Base-by-base conservation (phyloP, 139 green algal genomes). In the Chara braunii region DNA sequence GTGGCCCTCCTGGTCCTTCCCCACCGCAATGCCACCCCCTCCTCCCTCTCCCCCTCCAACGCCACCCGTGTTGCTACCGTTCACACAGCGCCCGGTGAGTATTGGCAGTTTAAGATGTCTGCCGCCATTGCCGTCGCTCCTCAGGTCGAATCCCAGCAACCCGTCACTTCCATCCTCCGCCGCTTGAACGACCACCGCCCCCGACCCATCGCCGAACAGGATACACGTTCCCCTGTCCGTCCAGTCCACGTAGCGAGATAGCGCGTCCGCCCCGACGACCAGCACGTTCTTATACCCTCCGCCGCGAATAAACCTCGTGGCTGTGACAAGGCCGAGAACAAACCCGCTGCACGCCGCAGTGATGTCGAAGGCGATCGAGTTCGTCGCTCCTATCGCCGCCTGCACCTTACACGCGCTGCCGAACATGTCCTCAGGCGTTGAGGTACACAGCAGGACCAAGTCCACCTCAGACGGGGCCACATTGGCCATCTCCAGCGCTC, bases 261-360 rank as follows among this genome's bases (percentile, higher is more conserved):
- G 68, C 1, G 86, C 88, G 61, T 99, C 93, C 2, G 82, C 93
- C n/a, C 93, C 93, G 12, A 98, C 78, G 7, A 98, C 84, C 24
- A 96, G 66, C 12, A 96, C 78, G 42, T 88, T 90, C 26, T 83
- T 77, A 64, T 85, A 89, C 14, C 63, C 73, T 18, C 77, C 77
- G 24, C 87, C 90, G 18, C 52, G 22, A 24, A 76, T 76, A 60
- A 72, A 76, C 11, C 59, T 58, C 24, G 59, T 51, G 3, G 58
- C 67, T 9, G 67, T 97, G n/a, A 95, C 74, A 1, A 96, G 64
- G 0, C 57, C 89, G 56, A 99, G 43, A 36, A 99, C 93, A 79
- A 99, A 99, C 57, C 93, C 93, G 67, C 80, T 91, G 87, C 93
- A 99, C 2, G 93, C 93, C 36, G 91, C 93, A 34, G 92, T 99